Base-by-base conservation (phyloP, 1,284 basidiomycete species). In the Taiwanofungus camphoratus region DNA sequence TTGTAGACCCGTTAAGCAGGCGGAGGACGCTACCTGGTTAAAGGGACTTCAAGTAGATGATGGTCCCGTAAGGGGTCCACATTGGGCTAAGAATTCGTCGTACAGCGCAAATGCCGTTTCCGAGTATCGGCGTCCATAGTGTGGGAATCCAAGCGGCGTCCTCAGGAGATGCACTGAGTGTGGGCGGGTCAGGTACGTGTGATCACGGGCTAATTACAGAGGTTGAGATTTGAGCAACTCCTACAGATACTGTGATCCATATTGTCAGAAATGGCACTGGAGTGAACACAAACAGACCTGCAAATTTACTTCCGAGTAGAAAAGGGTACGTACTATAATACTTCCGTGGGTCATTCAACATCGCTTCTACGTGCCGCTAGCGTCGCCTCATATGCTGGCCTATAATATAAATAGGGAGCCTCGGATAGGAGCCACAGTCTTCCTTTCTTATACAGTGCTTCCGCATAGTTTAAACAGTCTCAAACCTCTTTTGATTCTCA, bases 61-160 rank as follows among this genome's bases (percentile, higher is more conserved):
- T 31, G 71, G 63, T 5, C 16, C 64, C 26, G 48, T 44, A 13
- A 44, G 39, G 12, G 33, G 46, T 11, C 55, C 53, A 16, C 44
- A 51, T 21, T 50, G 47, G 42, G 61, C 63, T 30, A 56, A 61
- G 3, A 67, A 69, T 37, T 63, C 67, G 9, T 69, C 61, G 51
- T 62, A 74, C 51, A 70, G 65, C 32, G 60, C 57, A n/a, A 71
- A 73, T 41, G 57, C 64, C 16, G 69, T 77, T 16, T 61, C 57
- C 29, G 56, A 81, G 19, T 79, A 76, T 56, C 58, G 67, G 23
- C 80, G 77, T 50, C 76, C 76, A 18, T 75, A 69, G 67, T 81
- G 79, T 49, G 65, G 71, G 6, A 79, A 78, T 47, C 74, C 76
- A 9, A 78, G 75, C 29, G 77, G 76, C 2, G 64, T 65, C 4